phyloP scores from a whole-genome alignment of 129 eudicot genomes.

The Kitagawia praeruptora region DNA sequence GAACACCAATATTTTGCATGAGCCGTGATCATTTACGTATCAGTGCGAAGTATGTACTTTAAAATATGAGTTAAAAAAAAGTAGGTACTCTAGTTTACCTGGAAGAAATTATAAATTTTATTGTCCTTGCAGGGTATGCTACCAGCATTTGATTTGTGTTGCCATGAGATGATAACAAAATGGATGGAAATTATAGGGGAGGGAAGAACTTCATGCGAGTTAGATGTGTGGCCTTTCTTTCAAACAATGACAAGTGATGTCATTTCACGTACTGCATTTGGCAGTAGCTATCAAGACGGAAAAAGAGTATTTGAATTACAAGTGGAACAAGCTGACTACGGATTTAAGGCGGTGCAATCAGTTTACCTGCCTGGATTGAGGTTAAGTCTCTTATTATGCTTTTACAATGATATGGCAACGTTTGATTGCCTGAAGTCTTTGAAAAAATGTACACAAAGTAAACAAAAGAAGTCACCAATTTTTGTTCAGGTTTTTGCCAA shows the following conservation, averaged over 20 bases:
- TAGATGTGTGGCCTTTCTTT: constrained; percentile 16
- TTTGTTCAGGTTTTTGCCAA: constrained; percentile 11
- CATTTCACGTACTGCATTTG: constrained; percentile 16
- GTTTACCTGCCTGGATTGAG: constrained; percentile 17
- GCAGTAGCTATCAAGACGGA: constrained; percentile 9
- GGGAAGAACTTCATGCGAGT: constrained; percentile 3
- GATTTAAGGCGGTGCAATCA: constrained; percentile 1
- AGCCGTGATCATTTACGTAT: too few relatives aligned
- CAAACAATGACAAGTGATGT: constrained; percentile 15
- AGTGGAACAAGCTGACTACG: neutral
- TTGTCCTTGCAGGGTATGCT: constrained; percentile 5
- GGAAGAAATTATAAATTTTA: neutral
- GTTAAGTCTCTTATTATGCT: neutral
- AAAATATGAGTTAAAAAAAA: neutral
- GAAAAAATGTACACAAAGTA: neutral
- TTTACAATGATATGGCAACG: too few relatives aligned
- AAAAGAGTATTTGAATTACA: neutral
- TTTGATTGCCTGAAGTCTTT: neutral
- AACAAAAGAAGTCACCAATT: neutral
- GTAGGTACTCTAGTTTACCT: neutral
- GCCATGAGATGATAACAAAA: constrained; percentile 8
- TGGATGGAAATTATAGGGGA: constrained; percentile 8
- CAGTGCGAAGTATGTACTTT: neutral
- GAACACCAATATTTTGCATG: neutral
- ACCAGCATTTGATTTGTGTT: constrained; percentile 12